Evolutionary conservation across 1,284 basidiomycete genomes (phyloP), one percentile per base, ranked within the genome.

Genomic region (Exobasidium cylindrosporum): DNA sequence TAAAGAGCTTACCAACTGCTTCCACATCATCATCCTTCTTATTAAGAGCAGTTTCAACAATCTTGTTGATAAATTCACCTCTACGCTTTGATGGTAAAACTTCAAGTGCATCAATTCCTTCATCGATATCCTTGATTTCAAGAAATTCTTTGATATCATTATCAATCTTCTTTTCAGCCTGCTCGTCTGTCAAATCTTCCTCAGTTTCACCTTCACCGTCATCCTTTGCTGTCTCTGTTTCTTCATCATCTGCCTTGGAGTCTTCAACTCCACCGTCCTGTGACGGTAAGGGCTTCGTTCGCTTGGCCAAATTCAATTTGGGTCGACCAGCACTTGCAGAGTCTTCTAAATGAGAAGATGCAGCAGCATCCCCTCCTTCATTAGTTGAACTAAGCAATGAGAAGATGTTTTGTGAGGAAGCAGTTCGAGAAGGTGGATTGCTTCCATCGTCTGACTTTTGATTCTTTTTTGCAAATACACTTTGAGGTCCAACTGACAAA

Each of bases 331-430:
- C 47, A 24, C 47, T 50, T 4, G 49, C 49, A 30, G 17, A 4
- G 13, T 55, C 53, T 23, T 55, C 53, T 26, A 4, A 14, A 7
- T 7, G 10, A 24, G 23, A 31, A 60, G 56, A 23, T 54, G 63
- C 44, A 60, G 73, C 55, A 31, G 70, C 56, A 28, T 64, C 63
- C 31, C 67, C 59, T 54, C 64, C 57, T 11, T 65, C 56, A 54
- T 60, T 26, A 1, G 21, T 65, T 32, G 68, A 58, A 64, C 72
- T 72, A 57, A 76, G 61, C 75, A 72, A 31, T 68, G 72, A 68
- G 83, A 94, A 94, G 89, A 92, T 94, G 82, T 95, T 96, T 65
- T 86, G 84, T 61, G 82, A 87, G 49, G 91, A 93, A 70, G 84
- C 87, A 30, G 88, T 87, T 54, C 92, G 86, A 5, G 90, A 88